Base-by-base conservation (phyloP, 768 basidiomycete genomes). In the Fomitopsis serialis region DNA sequence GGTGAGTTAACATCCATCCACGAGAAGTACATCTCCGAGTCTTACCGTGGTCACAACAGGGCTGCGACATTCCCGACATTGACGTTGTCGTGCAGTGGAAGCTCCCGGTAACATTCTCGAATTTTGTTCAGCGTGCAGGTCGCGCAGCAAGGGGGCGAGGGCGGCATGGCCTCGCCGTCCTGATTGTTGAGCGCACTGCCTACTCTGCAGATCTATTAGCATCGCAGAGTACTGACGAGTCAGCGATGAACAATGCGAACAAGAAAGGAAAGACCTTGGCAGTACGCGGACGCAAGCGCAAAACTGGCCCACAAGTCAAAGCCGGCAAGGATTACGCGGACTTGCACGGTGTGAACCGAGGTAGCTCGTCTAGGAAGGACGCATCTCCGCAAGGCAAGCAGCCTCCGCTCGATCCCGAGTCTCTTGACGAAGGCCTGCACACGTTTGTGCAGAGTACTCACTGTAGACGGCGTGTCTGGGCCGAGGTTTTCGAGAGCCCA, bases 31-130 rank as follows among this genome's bases (percentile, higher is more conserved):
- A 32, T 5, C 29, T 32, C 11, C 11, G 11, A 32, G 6, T 32
- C 29, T 6, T 32, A 11, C 29, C n/a, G 11, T 32, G 5, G 29
- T 32, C 29, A 32, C 29, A n/a, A n/a, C n/a, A 58, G 47, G 57
- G 73, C 1, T 62, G 52, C 21, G 52, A 61, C 55, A 48, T 58
- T 52, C 62, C 48, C 0, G 64, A 72, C 47, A 60, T 74, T 2
- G 70, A 71, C 13, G 27, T 70, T 21, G 72, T 73, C 2, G 65
- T 73, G 0, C 72, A 73, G 35, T 75, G 71, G 72, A 73, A 70
- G 32, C 21, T 66, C 0, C 67, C 73, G 0, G 22, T 49, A 7
- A 61, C 59, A 6, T 19, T 72, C 0, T 72, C 68, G 0, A 54
- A 61, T 9, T 74, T 60, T 37, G 58, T 72, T 0, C 71, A 71